Evolutionary conservation across 2,329 filamentous ascomycete species (phyloP), one percentile per base, ranked within the genome.

Genomic region (Penicillium sp.): DNA sequence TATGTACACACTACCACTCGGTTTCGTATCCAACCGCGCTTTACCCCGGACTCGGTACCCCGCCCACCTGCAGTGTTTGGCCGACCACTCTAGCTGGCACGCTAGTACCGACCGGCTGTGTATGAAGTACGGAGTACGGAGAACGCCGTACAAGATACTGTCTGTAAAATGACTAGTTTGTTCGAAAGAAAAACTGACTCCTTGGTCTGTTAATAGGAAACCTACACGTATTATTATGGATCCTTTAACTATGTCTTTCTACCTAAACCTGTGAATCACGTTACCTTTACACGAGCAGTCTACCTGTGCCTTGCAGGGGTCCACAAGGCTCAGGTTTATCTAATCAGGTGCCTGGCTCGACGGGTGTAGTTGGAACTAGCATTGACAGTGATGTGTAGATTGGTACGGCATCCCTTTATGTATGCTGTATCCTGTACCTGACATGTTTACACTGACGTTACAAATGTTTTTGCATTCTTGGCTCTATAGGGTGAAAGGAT

Each of bases 21-120:
- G 47, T 53, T 46, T 24, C n/a, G 49, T 57, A 52, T 16, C 16
- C 35, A 35, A 54, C n/a, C 54, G 40, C 49, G 19, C 55, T 22
- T 52, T 57, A 53, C 49, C 55, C 49, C 49, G 13, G 55, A 57
- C 41, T 52, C 47, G 4, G 40, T 18, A 51, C 49, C 50, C 55
- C 49, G 39, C 55, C 16, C 19, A 4, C 27, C 22, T 46, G 39
- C 54, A 56, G 54, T 24, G 22, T 19, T 40, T 6, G 10, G 49
- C 40, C 49, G 55, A 57, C 53, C 55, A 13, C n/a, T 6, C 24
- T 6, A 27, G 24, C 24, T 47, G 16, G 40, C 31, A 41, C 51
- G 27, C 40, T 35, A 44, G 24, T 54, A 44, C 51, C 51, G 51
- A 31, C 51, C 18, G 18, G 31, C 50, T 35, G 46, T 18, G 33